Percentiles rank a stretch among this genome's conserved stretches.
These are phyloP conservation scores for Podaxis sp. DNA, from an alignment of 768 basidiomycete species.

Conservation along the genomic window DNA sequence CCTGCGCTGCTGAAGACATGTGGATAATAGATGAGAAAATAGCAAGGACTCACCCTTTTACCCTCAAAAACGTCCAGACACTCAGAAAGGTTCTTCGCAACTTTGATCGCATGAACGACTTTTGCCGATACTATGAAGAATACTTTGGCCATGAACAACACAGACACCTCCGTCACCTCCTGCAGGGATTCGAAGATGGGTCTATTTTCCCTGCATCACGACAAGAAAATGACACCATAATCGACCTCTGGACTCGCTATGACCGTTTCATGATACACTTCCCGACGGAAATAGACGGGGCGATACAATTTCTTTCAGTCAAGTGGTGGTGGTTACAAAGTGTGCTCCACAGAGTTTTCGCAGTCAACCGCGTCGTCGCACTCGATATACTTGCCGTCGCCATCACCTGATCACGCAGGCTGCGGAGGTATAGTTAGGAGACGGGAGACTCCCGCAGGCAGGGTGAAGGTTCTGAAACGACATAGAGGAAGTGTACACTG, in stretches of 20 bases:
- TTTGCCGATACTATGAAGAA: slow-evolving; percentile 4
- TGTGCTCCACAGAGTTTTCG: not conserved
- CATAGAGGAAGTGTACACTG: not conserved
- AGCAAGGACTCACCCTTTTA: not conserved
- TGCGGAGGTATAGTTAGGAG: not conserved
- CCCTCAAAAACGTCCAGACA: slow-evolving; percentile 4
- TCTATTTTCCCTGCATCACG: not conserved
- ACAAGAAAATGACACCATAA: not conserved
- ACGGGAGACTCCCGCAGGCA: not conserved
- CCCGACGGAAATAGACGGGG: not conserved
- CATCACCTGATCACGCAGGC: not conserved
- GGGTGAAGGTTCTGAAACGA: not conserved
- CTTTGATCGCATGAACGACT: not conserved
- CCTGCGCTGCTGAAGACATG: not conserved
- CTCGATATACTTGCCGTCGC: not conserved
- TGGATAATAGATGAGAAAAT: not conserved
- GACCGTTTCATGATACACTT: slow-evolving; percentile 7
- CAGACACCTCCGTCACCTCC: not conserved
- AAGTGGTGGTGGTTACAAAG: not conserved
- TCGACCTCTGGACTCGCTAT: slow-evolving; percentile 6
- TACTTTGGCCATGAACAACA: slow-evolving; percentile 6
- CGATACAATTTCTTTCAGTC: slow-evolving; percentile 3
- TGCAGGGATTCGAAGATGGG: not conserved
- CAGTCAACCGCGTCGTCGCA: not conserved
- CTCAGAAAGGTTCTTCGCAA: not conserved